These are phyloP conservation scores for Colletotrichum tanaceti DNA, from an alignment of 2,329 filamentous ascomycete species.

Conservation along the genomic window DNA sequence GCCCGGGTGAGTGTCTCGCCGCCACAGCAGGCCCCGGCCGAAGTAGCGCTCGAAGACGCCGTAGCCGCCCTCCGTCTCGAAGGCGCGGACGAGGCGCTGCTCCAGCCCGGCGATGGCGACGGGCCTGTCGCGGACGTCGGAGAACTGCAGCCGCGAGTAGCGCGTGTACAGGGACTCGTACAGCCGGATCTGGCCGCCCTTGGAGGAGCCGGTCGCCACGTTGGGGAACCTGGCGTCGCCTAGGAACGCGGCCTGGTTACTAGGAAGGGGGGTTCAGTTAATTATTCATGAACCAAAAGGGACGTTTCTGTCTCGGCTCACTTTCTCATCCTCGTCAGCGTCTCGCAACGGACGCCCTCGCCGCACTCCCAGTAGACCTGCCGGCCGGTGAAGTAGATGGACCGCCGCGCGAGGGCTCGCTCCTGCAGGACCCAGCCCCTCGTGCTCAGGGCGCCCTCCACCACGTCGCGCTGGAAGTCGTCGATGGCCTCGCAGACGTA, in stretches of 20 bases:
- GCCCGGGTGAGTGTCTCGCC: background rate
- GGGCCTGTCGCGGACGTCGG: slow-evolving; percentile 1
- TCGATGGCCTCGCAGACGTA: slow-evolving; percentile 47
- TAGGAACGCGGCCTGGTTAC: slow-evolving; percentile 3
- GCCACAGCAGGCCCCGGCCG: slow-evolving; percentile 10
- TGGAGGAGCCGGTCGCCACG: background rate
- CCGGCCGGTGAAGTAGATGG: background rate
- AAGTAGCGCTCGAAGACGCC: slow-evolving; percentile 2
- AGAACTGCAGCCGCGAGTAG: background rate
- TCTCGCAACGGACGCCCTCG: slow-evolving; percentile 50
- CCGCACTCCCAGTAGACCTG: slow-evolving; percentile 22
- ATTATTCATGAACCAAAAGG: too few relatives aligned
- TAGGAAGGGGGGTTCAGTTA: too few relatives aligned
- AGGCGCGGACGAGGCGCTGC: background rate
- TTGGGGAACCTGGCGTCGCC: slow-evolving; percentile 11
- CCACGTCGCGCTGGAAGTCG: slow-evolving; percentile 38
- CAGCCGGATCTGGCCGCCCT: slow-evolving; percentile 7
- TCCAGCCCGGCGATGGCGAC: slow-evolving; percentile 7
- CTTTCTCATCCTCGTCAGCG: slow-evolving; percentile 49
- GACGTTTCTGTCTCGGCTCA: too few relatives aligned
- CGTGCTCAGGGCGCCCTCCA: background rate
- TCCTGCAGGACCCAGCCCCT: slow-evolving; percentile 21
- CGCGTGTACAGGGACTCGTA: slow-evolving; percentile 9
- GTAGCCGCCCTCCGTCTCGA: background rate
- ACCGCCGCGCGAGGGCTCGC: slow-evolving; percentile 1